Evolutionary conservation across 768 basidiomycete genomes (phyloP).

Genomic region (Vararia minispora): DNA sequence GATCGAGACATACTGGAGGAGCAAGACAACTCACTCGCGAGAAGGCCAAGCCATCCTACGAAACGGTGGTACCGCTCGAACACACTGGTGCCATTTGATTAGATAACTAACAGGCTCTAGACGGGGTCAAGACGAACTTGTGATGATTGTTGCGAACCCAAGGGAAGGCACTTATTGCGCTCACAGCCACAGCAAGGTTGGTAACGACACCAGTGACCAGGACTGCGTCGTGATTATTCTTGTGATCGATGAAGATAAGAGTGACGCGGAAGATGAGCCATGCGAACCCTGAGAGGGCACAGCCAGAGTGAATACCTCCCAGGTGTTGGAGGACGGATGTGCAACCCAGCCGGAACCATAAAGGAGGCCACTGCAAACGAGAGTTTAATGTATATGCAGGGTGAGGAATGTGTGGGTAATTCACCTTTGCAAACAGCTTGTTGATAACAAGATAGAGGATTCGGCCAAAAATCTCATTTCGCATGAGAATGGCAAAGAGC

Average conservation of each 20-base stretch:
- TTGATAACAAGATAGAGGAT: constrained; percentile 25
- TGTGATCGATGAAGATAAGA: constrained; percentile 38
- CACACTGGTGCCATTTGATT: constrained; percentile 30
- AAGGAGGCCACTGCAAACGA: constrained; percentile 25
- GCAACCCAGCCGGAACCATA: constrained; percentile 27
- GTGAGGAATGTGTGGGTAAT: not conserved
- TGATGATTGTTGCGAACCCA: constrained; percentile 76
- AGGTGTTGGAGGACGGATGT: constrained; percentile 41
- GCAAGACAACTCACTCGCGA: constrained; percentile 33
- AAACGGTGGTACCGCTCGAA: constrained; percentile 78
- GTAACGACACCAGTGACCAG: constrained; percentile 54
- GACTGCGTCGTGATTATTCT: constrained; percentile 41
- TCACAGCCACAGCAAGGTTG: constrained; percentile 42
- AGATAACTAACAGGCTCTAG: no score
- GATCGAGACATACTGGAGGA: constrained; percentile 1
- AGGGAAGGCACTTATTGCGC: constrained; percentile 57
- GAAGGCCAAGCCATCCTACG: constrained; percentile 52
- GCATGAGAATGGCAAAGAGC: constrained; percentile 28
- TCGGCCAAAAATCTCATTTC: constrained; percentile 32
- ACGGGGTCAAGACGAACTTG: constrained; percentile 44
- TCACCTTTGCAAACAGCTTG: constrained; percentile 27
- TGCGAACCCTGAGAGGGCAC: constrained; percentile 55
- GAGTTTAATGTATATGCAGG: not conserved
- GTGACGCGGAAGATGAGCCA: constrained; percentile 61
- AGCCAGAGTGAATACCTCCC: constrained; percentile 72